Conservation (phyloP, 331 rosid genomes). For the Pyracantha coccinea region DNA sequence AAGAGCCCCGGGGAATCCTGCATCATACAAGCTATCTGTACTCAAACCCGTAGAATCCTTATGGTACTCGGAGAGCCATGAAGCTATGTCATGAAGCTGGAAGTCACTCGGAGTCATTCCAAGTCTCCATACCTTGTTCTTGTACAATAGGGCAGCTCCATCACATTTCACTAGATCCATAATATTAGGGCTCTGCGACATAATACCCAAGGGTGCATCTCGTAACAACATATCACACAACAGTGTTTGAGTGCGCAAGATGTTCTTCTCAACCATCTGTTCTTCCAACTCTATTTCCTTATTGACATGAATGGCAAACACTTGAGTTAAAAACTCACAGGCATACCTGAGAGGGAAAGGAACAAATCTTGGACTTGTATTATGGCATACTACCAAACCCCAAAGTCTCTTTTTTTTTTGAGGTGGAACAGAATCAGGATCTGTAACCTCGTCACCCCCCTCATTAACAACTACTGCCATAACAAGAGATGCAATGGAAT, state of each 20-base stretch:
- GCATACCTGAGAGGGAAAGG: conserved; percentile 99
- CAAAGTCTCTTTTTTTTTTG: conserved; percentile 88
- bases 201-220: conserved; percentile 88
- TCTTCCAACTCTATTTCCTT: conserved; percentile 80
- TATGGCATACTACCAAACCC: conserved; percentile 97
- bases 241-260: conserved; percentile 87
- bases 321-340: conserved; percentile 93
- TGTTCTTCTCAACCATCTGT: conserved; percentile 86
- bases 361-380: conserved; percentile 87
- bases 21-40: conserved; percentile 91
- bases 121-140: conserved; percentile 67
- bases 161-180: conserved; percentile 97
- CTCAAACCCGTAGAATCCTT: conserved; percentile 93
- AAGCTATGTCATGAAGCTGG: conserved; percentile 59
- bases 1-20: conserved; percentile 70
- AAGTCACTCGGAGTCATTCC: conserved; percentile 68
- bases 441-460: conserved; percentile 65
- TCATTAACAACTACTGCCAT: conserved; percentile 93
- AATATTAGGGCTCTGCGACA: conserved; percentile 82
- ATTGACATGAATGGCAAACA: conserved; percentile 91
- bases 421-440: conserved; percentile 47
- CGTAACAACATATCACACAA: conserved; percentile 95
- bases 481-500: conserved; percentile 86
- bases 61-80: conserved; percentile 68
- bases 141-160: conserved; percentile 80